Evolutionary conservation across 208 protist species (phyloP), one percentile per base, ranked within the genome.

Genomic region (Acanthamoeba triangularis): DNA sequence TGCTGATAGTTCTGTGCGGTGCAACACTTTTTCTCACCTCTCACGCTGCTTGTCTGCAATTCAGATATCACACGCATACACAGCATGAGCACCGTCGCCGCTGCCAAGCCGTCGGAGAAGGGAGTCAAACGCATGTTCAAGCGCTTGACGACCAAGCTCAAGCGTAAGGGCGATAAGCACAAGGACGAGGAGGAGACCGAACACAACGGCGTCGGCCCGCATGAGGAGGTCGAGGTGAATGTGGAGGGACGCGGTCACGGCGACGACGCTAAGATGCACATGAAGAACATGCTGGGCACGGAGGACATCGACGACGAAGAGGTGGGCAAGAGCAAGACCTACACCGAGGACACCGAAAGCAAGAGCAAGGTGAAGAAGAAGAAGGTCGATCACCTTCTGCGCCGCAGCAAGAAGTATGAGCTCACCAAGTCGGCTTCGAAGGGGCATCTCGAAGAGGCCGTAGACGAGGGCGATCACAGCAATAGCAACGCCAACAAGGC

Each of bases 101-200:
- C 20, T 35, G 14, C 74, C 20, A 72, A 72, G 72, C 41, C 72
- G 0, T n/a, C 80, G 28, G 80, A 88, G 80, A 88, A 88, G 80
- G 30, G 52, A 8, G 80, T 54, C 28, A 88, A 88, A 49, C 11
- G 52, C 80, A 33, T 88, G 44, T 88, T 88, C 80, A 88, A 88
- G 30, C 80, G 80, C 25, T 28, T 88, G 33, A 88, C 80, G 10
- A 88, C 33, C 23, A 28, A 41, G 6, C 80, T 88, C 49, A 88
- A 88, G 80, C 20, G 80, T 1, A 88, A 85, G 76, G 76, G 76
- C 28, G 44, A 85, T 18, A 56, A 88, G 49, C n/a, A n/a, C 80
- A 63, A 72, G n/a, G 65, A 35, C 28, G 80, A 88, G 3, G 80
- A 88, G 18, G 13, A 63, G 49, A 82, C 2, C 7, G 76, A 56